A percentile compares a stretch with the other conserved stretches of the same genome.
phyloP scores from a whole-genome alignment of 2,329 filamentous ascomycete species.

The Cladosporium phlei region DNA sequence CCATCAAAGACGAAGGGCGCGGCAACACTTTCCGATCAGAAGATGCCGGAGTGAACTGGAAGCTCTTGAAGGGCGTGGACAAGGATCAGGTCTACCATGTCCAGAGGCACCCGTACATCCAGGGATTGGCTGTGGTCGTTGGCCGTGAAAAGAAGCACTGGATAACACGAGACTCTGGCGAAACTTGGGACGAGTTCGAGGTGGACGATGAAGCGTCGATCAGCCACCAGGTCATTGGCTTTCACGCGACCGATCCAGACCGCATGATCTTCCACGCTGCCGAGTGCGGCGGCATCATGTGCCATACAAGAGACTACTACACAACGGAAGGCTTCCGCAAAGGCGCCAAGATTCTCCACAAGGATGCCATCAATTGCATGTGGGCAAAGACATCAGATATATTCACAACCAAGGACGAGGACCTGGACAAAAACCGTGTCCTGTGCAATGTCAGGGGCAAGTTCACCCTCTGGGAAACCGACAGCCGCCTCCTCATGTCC shows the following conservation, averaged over 20 bases:
- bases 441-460: constrained; percentile 75
- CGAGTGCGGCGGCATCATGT: constrained; percentile 35
- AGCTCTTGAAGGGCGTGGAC: constrained; percentile 58
- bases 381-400: constrained; percentile 76
- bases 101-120: constrained; percentile 72
- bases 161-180: constrained; percentile 75
- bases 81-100: constrained; percentile 60
- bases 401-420: constrained; percentile 65
- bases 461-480: constrained; percentile 64
- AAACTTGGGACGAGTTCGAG: constrained; percentile 73
- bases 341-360: constrained; percentile 59
- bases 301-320: constrained; percentile 57
- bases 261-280: constrained; percentile 73
- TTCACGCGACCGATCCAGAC: constrained; percentile 77
- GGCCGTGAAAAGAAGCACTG: constrained; percentile 66
- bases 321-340: constrained; percentile 81
- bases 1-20: constrained; percentile 60
- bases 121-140: constrained; percentile 73
- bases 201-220: constrained; percentile 55
- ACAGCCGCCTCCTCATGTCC: constrained; percentile 74
- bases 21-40: constrained; percentile 69
- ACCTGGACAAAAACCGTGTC: constrained; percentile 64
- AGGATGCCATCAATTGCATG: constrained; percentile 69
- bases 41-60: constrained; percentile 77
- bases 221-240: constrained; percentile 58